Evolutionary conservation across 257 asterid genomes (phyloP), one percentile per base, ranked within the genome.

Genomic region (Nicotiana knightiana): DNA sequence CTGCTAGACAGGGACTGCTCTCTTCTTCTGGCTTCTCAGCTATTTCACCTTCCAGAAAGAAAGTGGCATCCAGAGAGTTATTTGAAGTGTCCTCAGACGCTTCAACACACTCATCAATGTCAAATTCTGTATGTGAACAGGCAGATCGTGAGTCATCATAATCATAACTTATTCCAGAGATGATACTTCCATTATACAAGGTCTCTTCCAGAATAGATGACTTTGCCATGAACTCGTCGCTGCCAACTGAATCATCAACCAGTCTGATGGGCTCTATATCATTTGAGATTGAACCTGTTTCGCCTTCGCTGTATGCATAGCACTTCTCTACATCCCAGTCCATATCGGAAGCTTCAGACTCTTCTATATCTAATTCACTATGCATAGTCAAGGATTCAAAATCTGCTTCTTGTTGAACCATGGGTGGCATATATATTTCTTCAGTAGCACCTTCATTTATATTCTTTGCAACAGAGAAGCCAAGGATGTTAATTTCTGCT

Each of bases 261-360:
- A 26, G 9, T 13, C 21, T 46, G 37, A 71, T 24, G 13, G 61
- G 61, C 51, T 71, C 39, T 12, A 1, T 73, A 26, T 73, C 9
- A 73, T 73, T 26, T 85, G 55, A 6, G 59, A 79, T 79, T 37
- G 35, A 71, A 39, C 15, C 26, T 13, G 0, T 48, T 48, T 48
- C 79, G 1, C 15, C 79, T 48, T 73, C 43, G 9, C 79, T 73
- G 9, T 3, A 24, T 73, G 84, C 84, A 12, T 84, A 73, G 82
- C 71, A 61, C 64, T 63, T 54, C 65, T 87, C 90, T 7, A 48
- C 84, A 78, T 89, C 93, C 92, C 91, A 85, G 18, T 93, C 97
- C 92, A 87, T 77, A 76, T 90, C 92, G 17, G 96, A 90, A 54
- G 83, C 87, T 73, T 82, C 91, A 26, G 63, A 81, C 51, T 85